Evolutionary conservation across 2,329 filamentous ascomycete species (phyloP).

Genomic region (Ophiocordyceps camponoti-leonardi): DNA sequence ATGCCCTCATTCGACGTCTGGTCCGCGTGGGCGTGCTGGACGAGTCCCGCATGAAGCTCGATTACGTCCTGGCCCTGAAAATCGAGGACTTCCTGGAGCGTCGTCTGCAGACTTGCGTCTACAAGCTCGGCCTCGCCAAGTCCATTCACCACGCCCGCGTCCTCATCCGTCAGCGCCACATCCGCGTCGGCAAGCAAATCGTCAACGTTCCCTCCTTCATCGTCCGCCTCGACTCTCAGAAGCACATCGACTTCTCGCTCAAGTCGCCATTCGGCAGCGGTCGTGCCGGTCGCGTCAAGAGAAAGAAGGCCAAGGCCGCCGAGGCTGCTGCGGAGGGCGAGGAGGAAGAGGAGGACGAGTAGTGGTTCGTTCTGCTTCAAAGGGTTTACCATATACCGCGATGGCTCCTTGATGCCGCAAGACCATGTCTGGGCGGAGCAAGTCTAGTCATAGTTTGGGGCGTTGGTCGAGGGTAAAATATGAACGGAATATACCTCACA

Average conservation of each 20-base stretch:
- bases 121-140: slow-evolving; percentile 99
- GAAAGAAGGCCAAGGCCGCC: slow-evolving; percentile 98
- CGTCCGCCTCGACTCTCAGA: slow-evolving; percentile 99
- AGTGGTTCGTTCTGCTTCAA: slow-evolving; percentile 19
- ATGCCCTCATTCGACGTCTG: slow-evolving; percentile 98
- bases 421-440: slow-evolving; percentile 20
- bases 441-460: slow-evolving; percentile 30
- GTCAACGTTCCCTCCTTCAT: slow-evolving; percentile 99
- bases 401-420: slow-evolving; percentile 14
- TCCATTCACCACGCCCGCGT: slow-evolving; percentile 99
- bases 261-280: slow-evolving; percentile 96
- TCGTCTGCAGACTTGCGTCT: slow-evolving; percentile 98
- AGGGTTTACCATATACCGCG: slow-evolving; percentile 11
- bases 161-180: slow-evolving; percentile 98
- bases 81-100: slow-evolving; percentile 99
- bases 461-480: slow-evolving; percentile 31
- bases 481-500: slow-evolving; percentile 20
- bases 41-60: slow-evolving; percentile 99
- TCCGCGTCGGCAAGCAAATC: slow-evolving; percentile 99
- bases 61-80: slow-evolving; percentile 99
- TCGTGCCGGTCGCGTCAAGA: slow-evolving; percentile 90
- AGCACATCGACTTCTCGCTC: slow-evolving; percentile 99
- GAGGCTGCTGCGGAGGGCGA: slow-evolving; percentile 68
- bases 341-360: slow-evolving; percentile 74
- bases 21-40: slow-evolving; percentile 99